These are phyloP conservation scores for Trichocomaceae sp. DNA, from an alignment of 2,329 filamentous ascomycete genomes.

Conservation along the genomic window DNA sequence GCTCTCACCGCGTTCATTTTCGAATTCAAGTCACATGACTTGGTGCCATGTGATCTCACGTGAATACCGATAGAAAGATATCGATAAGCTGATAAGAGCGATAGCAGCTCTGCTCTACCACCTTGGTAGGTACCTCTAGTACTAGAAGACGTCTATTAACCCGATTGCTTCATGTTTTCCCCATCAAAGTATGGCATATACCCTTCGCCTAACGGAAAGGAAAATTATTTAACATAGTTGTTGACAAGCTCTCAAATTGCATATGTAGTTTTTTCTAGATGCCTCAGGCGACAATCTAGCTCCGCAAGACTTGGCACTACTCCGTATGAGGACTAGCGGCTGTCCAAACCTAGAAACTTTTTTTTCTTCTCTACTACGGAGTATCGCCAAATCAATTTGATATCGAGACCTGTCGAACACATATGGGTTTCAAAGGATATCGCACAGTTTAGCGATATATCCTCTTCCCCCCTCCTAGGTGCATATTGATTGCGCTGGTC, in stretches of 20 bases:
- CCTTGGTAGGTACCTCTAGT: no score
- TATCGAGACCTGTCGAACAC: constrained; percentile 1
- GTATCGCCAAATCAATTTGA: constrained; percentile 6
- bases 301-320: constrained; percentile 23
- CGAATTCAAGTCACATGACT: not conserved
- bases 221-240: no score
- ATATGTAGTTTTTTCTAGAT: not conserved
- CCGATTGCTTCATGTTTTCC: no score
- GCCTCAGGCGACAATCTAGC: constrained; percentile 6
- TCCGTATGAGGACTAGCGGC: constrained; percentile 27
- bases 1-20: no score
- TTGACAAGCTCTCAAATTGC: no score
- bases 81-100: not conserved
- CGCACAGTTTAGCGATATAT: constrained; percentile 6
- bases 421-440: not conserved
- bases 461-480: not conserved
- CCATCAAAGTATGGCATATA: no score
- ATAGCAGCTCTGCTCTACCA: no score
- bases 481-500: constrained; percentile 1
- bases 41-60: not conserved
- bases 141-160: no score
- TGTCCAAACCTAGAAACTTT: constrained; percentile 34
- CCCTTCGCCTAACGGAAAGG: no score
- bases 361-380: constrained; percentile 31
- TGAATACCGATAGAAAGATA: not conserved